Conservation (phyloP, 2,329 filamentous ascomycete species). For the Beauveria scarabaeidicola region DNA sequence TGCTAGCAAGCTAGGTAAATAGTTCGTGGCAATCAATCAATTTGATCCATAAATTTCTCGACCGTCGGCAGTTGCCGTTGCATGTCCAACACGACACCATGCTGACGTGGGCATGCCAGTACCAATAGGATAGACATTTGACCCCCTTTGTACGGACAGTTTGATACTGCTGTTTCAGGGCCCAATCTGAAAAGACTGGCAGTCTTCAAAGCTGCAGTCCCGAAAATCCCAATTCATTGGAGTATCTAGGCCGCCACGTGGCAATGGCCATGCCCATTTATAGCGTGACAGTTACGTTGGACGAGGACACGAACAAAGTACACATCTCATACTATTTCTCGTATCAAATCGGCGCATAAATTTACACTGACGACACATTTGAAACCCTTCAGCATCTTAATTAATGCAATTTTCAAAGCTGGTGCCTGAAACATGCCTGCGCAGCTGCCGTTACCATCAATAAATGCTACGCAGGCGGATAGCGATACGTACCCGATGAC, state of each 20-base stretch:
- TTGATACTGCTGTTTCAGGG: background rate
- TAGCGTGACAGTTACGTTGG: no score
- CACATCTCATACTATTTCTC: no score
- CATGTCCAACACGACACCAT: background rate
- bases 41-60: background rate
- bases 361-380: background rate
- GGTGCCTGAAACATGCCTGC: background rate
- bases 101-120: background rate
- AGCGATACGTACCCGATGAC: slow-evolving; percentile 5
- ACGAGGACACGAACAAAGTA: no score
- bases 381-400: background rate
- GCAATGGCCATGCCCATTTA: background rate
- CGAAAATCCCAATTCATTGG: no score
- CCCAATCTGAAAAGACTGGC: background rate
- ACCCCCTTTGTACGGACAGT: background rate
- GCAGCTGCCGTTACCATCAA: background rate
- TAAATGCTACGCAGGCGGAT: background rate
- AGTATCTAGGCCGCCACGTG: background rate
- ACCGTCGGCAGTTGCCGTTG: background rate
- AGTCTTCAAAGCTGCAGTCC: background rate
- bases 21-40: no score
- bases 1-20: no score
- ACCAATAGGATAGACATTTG: background rate
- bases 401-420: background rate
- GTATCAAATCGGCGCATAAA: background rate